Conservation (phyloP, 2,329 filamentous ascomycete species). For the Colletotrichum godetiae region DNA sequence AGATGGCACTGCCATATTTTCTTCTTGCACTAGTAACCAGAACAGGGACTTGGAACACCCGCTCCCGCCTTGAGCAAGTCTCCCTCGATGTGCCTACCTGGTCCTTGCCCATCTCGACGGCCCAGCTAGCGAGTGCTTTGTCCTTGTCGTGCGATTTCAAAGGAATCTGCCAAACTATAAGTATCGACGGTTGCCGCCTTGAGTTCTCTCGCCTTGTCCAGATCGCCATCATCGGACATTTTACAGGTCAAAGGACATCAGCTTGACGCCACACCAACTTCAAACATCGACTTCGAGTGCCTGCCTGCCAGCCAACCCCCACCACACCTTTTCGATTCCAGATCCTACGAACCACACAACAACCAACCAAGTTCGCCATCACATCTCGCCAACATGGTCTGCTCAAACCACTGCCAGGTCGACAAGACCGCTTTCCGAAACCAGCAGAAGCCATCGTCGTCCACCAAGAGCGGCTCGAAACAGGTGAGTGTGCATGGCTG, state of each 20-base stretch:
- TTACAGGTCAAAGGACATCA: conserved; percentile 9
- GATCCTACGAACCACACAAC: background rate
- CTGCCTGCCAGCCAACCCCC: background rate
- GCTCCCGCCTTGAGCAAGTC: conserved; percentile 26
- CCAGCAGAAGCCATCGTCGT: conserved; percentile 26
- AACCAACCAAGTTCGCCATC: background rate
- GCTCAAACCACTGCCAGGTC: conserved; percentile 25
- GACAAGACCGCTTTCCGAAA: conserved; percentile 24
- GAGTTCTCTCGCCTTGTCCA: conserved; percentile 9
- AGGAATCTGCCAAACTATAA: conserved; percentile 33
- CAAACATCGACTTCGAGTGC: background rate
- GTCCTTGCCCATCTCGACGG: conserved; percentile 27
- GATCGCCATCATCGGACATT: conserved; percentile 28
- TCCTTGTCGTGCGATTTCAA: conserved; percentile 27
- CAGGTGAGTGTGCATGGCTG: conserved; percentile 15
- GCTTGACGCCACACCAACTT: background rate
- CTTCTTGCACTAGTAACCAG: conserved; percentile 34
- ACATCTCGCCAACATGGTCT: conserved; percentile 26
- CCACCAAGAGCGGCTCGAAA: conserved; percentile 29
- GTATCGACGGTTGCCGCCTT: conserved; percentile 28
- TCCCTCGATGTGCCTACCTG: conserved; percentile 24
- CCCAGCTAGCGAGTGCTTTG: conserved; percentile 25
- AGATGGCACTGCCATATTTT: conserved; percentile 34
- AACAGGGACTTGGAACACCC: conserved; percentile 33
- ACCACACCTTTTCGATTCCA: background rate